Percentiles rank a stretch among this genome's conserved stretches.
These are phyloP conservation scores for Lipomyces kockii DNA, from an alignment of 805 yeast genomes.

Conservation along the genomic window DNA sequence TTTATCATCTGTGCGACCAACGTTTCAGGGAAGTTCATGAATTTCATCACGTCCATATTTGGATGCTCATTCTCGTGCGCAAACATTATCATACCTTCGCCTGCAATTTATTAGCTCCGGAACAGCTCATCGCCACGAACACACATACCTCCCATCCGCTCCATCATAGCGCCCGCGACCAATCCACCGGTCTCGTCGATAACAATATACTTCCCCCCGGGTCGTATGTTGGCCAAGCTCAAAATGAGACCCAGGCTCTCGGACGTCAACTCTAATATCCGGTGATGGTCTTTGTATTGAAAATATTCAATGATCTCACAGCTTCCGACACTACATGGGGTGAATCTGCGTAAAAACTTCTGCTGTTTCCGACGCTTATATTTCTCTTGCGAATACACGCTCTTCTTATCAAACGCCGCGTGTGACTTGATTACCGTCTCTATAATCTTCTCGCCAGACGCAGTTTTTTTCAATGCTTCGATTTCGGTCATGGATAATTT, in stretches of 20 bases:
- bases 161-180: conserved; percentile 81
- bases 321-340: conserved; percentile 74
- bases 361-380: conserved; percentile 89
- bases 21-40: conserved; percentile 61
- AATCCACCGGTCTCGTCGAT: conserved; percentile 96
- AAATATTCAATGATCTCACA: conserved; percentile 74
- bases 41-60: conserved; percentile 70
- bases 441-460: conserved; percentile 75
- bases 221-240: conserved; percentile 78
- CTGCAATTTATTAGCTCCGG: conserved; percentile 3
- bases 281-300: conserved; percentile 72
- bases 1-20: conserved; percentile 60
- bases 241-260: conserved; percentile 81
- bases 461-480: conserved; percentile 69
- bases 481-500: conserved; percentile 78
- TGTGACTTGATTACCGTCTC: conserved; percentile 83
- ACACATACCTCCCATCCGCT: conserved; percentile 67
- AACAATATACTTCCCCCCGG: conserved; percentile 87
- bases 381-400: conserved; percentile 87
- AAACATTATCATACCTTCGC: conserved; percentile 68
- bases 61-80: conserved; percentile 94
- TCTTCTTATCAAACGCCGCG: conserved; percentile 84
- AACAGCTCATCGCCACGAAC: conserved; percentile 1
- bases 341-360: conserved; percentile 84
- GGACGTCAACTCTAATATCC: conserved; percentile 78